Evolutionary conservation across 2,329 filamentous ascomycete genomes (phyloP).

Genomic region (Colletotrichum theobromicola): DNA sequence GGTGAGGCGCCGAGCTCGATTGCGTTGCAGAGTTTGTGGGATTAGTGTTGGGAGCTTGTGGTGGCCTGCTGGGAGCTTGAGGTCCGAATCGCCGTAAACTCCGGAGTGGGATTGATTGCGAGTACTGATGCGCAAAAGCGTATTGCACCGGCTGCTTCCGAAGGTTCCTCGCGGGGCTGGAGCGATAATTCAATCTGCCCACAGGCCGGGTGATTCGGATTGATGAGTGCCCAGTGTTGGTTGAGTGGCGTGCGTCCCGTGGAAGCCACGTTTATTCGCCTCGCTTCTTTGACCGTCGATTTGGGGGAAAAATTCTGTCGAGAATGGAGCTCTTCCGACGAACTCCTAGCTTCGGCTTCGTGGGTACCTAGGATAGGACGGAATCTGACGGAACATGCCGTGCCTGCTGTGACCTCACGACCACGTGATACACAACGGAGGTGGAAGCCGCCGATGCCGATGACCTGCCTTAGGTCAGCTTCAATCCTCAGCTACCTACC

Average conservation of each 20-base stretch:
- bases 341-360: not conserved
- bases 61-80: constrained; percentile 4
- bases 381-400: constrained; percentile 12
- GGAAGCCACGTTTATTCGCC: not conserved
- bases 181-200: not conserved
- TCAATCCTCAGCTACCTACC: not conserved
- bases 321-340: constrained; percentile 16
- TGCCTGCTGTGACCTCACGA: not conserved
- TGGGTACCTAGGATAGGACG: not conserved
- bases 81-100: constrained; percentile 13
- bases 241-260: constrained; percentile 6
- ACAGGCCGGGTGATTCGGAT: not conserved
- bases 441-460: not conserved
- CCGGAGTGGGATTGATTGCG: not conserved
- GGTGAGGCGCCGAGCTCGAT: not conserved
- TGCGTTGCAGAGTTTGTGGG: not conserved
- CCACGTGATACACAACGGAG: not conserved
- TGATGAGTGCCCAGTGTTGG: not conserved
- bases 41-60: not conserved
- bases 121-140: not conserved
- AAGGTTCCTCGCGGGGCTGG: not conserved
- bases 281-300: not conserved
- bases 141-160: not conserved
- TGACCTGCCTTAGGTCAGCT: not conserved
- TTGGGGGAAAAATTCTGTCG: constrained; percentile 12